Evolutionary conservation across 441 rosid species (phyloP), one percentile per base, ranked within the genome.

Genomic region (Gossypium laxum): DNA sequence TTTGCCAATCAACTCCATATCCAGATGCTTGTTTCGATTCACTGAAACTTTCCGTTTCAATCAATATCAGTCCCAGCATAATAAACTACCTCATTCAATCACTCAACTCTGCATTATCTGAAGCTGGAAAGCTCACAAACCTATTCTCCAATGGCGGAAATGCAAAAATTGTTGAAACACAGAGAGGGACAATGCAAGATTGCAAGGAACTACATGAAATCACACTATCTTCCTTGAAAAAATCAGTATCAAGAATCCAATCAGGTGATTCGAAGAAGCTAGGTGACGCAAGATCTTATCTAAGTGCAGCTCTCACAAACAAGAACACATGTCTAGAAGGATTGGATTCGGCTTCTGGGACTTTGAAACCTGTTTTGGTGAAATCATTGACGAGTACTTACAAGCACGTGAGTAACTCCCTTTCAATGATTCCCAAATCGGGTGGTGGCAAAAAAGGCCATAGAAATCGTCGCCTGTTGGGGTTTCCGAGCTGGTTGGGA

Each of bases 261-360:
- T 52, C 80, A 0, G 77, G 73, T 5, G 80, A 82, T 52, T 12
- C 85, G 11, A 62, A 67, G 12, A 85, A 81, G 54, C 73, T 92
- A 55, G 73, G 80, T 0, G 93, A 90, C 73, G 85, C 88, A 51
- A 84, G 86, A 70, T 77, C 87, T 17, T 92, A 85, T 69, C 85
- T 92, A 0, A 85, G 91, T 24, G 95, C 92, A 21, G 87, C 91
- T 62, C 81, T 90, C n/a, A 92, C 95, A 1, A 92, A 92, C 89
- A 86, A 88, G 85, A 82, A 80, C 76, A 92, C 98, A 2, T 92
- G 98, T 76, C 80, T 90, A 30, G 98, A 92, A 72, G 94, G 92
- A 28, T 82, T 92, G 19, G 82, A 81, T 64, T 82, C 92, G 3
- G 95, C 93, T 47, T 81, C 96, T 0, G 96, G 98, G 59, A 74